phyloP scores from a whole-genome alignment of 2,329 filamentous ascomycete species.

The Venturia nashicola region DNA sequence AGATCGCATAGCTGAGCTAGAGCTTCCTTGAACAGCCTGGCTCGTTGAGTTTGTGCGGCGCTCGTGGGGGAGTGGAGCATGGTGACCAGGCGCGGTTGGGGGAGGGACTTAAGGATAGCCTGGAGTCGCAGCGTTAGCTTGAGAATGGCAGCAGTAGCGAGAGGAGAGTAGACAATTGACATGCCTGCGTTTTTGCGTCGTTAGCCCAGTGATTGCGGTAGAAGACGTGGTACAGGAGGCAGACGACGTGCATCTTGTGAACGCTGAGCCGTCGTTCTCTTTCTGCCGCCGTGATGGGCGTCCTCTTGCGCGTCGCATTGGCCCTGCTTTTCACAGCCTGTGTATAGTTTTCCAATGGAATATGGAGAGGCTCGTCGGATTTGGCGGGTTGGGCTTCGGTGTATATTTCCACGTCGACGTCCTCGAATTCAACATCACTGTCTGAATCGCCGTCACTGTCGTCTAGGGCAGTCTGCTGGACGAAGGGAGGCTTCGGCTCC shows the following conservation, averaged over 20 bases:
- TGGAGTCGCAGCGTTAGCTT: slow-evolving; percentile 17
- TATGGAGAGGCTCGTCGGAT: not conserved
- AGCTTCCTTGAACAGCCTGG: slow-evolving; percentile 67
- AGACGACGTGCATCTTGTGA: slow-evolving; percentile 81
- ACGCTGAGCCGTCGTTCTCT: slow-evolving; percentile 54
- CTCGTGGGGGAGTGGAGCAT: slow-evolving; percentile 57
- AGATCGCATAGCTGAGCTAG: slow-evolving; percentile 55
- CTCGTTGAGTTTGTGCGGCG: slow-evolving; percentile 61
- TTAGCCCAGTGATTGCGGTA: slow-evolving; percentile 85
- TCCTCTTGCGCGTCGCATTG: not conserved
- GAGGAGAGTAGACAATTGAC: not conserved
- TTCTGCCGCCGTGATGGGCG: slow-evolving; percentile 24
- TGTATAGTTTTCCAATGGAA: not conserved
- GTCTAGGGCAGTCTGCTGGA: not conserved
- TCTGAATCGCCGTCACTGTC: not conserved
- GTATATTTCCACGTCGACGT: not conserved
- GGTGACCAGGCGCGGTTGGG: slow-evolving; percentile 52
- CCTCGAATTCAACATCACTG: not conserved
- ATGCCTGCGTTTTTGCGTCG: slow-evolving; percentile 52
- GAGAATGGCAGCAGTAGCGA: not conserved
- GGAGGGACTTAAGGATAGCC: slow-evolving; percentile 45
- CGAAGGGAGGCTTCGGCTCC: not conserved
- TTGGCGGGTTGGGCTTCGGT: not conserved
- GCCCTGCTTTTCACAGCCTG: not conserved
- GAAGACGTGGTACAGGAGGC: slow-evolving; percentile 65